These are phyloP conservation scores for Sisymbrium irio DNA, from an alignment of 345 rosid genomes.

Conservation along the genomic window DNA sequence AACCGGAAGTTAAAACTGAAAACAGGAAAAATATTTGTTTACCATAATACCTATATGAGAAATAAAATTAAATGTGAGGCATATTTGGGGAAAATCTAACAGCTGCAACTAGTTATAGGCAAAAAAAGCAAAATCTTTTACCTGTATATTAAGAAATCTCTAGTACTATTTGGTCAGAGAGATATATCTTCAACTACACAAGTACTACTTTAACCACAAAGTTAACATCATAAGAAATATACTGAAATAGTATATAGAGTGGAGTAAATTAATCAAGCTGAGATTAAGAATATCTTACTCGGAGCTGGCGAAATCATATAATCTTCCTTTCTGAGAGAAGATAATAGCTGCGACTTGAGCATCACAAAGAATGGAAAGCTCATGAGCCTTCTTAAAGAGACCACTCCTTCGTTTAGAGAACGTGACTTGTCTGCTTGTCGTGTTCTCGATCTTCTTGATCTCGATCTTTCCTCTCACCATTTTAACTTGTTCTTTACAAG, in stretches of 20 bases:
- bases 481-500: conserved; percentile 12
- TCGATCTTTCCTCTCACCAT: conserved; percentile 62
- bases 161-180: conserved; percentile 17
- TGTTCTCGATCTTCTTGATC: conserved; percentile 56
- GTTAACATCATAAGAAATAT: background rate
- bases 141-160: conserved; percentile 7
- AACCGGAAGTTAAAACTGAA: background rate
- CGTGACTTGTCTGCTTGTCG: conserved; percentile 56
- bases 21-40: background rate
- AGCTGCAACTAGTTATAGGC: conserved; percentile 1
- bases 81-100: background rate
- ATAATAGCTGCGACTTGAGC: conserved; percentile 51
- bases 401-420: conserved; percentile 55
- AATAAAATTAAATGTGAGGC: background rate
- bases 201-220: background rate
- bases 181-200: conserved; percentile 2
- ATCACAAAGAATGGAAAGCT: conserved; percentile 58
- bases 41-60: background rate
- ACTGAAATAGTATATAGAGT: background rate
- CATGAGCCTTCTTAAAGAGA: conserved; percentile 57
- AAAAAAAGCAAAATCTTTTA: background rate
- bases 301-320: conserved; percentile 44
- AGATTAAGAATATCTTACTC: conserved; percentile 33
- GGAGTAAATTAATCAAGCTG: background rate
- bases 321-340: conserved; percentile 55